Percentiles rank a stretch among this genome's conserved stretches.
Evolutionary conservation across 495 filamentous ascomycete species (phyloP).

Genomic region (Mytilinidion resinicola): DNA sequence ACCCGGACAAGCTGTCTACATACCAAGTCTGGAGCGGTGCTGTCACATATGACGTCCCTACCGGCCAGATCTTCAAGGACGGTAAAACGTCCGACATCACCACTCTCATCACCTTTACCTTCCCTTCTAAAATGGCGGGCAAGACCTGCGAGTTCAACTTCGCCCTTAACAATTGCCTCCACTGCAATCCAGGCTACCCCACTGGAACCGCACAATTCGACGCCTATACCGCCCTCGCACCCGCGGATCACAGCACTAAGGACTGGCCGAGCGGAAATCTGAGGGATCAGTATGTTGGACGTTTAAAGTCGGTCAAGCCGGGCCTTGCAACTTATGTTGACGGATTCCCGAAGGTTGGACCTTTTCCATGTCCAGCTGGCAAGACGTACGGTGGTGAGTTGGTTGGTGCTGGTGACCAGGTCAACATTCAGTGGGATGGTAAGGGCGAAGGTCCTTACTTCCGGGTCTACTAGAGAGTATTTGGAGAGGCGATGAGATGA

Average conservation of each 20-base stretch:
- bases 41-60: background rate
- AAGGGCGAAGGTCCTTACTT: constrained; percentile 4
- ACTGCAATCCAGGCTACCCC: background rate
- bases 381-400: background rate
- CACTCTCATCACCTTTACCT: constrained; percentile 6
- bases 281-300: background rate
- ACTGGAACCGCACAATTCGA: constrained; percentile 1
- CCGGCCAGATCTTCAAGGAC: constrained; percentile 4
- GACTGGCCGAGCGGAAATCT: constrained; percentile 1
- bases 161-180: background rate
- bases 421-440: constrained; percentile 3
- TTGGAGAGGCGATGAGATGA: background rate
- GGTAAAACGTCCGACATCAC: background rate
- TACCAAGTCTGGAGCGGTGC: constrained; percentile 2
- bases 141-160: constrained; percentile 8
- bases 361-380: constrained; percentile 2
- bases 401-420: constrained; percentile 4
- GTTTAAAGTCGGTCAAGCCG: background rate
- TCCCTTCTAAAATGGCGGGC: background rate
- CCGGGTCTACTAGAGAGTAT: background rate
- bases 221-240: background rate
- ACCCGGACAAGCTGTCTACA: background rate
- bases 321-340: background rate
- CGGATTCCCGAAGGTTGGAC: background rate
- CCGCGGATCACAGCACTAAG: background rate